Evolutionary conservation across 2,329 filamentous ascomycete species (phyloP).

Genomic region (Lachnellula arida): DNA sequence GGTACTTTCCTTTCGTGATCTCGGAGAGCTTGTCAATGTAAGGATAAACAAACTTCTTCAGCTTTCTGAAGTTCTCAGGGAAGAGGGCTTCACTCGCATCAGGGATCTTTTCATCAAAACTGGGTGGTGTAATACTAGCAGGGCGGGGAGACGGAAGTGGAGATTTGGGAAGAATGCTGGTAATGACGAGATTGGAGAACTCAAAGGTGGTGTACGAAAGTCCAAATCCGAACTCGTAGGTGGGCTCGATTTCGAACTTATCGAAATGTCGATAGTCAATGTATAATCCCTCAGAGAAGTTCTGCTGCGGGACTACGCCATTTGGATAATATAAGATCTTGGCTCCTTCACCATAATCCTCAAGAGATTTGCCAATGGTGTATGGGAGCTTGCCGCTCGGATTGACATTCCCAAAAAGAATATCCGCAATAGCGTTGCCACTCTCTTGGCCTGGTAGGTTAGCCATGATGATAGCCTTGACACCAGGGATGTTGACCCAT

Average conservation of each 20-base stretch:
- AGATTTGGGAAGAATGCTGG: slow-evolving; percentile 36
- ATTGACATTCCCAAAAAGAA: slow-evolving; percentile 74
- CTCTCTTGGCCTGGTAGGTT: slow-evolving; percentile 85
- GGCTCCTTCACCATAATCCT: slow-evolving; percentile 71
- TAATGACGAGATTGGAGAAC: slow-evolving; percentile 44
- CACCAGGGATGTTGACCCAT: slow-evolving; percentile 71
- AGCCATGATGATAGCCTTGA: slow-evolving; percentile 78
- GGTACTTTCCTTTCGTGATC: slow-evolving; percentile 37
- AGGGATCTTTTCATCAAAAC: slow-evolving; percentile 46
- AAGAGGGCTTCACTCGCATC: slow-evolving; percentile 48
- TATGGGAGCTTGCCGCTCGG: slow-evolving; percentile 74
- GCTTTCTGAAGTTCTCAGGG: slow-evolving; percentile 49
- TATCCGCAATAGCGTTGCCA: slow-evolving; percentile 73
- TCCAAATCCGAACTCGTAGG: slow-evolving; percentile 83
- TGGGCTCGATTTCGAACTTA: slow-evolving; percentile 65
- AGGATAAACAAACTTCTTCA: slow-evolving; percentile 64
- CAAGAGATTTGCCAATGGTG: slow-evolving; percentile 69
- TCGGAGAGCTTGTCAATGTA: slow-evolving; percentile 40
- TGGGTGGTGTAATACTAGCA: slow-evolving; percentile 41
- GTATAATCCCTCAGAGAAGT: slow-evolving; percentile 77
- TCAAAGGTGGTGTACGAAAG: slow-evolving; percentile 64
- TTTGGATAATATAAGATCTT: slow-evolving; percentile 67
- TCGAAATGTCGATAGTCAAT: slow-evolving; percentile 91
- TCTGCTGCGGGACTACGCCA: slow-evolving; percentile 69
- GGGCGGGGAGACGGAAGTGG: slow-evolving; percentile 30